Evolutionary conservation across 2,329 filamentous ascomycete species (phyloP).

Genomic region (Sporothrix mexicana): DNA sequence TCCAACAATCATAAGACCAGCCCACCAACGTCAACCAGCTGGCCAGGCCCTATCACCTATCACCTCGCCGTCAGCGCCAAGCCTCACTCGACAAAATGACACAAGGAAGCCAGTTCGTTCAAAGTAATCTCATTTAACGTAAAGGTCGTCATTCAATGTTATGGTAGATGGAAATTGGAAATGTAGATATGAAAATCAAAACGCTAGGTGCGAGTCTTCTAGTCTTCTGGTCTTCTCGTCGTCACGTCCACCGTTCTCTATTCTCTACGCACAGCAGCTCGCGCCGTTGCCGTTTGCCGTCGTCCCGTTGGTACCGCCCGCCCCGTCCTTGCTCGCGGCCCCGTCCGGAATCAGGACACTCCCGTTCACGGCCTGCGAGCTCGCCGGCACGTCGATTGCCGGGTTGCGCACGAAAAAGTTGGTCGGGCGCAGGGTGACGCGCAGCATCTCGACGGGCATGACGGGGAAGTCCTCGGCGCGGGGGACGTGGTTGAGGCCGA

Average conservation of each 20-base stretch:
- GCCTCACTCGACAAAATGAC: too few species aligned
- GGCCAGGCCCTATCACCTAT: too few species aligned
- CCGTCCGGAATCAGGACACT: constrained; percentile 43
- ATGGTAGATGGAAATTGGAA: too few species aligned
- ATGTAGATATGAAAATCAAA: background rate
- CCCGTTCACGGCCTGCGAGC: constrained; percentile 51
- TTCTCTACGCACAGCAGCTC: constrained; percentile 18
- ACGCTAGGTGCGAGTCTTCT: background rate
- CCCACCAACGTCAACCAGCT: background rate
- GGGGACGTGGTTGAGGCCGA: constrained; percentile 68
- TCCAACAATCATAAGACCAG: background rate
- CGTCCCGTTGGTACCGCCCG: background rate
- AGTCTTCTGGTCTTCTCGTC: background rate
- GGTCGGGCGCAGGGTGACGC: constrained; percentile 57
- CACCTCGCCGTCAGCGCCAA: too few species aligned
- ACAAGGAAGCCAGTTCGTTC: too few species aligned
- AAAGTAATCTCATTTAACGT: background rate
- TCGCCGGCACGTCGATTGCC: constrained; percentile 56
- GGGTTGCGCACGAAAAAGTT: constrained; percentile 62
- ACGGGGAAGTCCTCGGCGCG: constrained; percentile 68
- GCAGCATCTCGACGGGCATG: constrained; percentile 58
- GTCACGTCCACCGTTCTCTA: too few species aligned
- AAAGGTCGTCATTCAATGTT: background rate
- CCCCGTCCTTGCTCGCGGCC: background rate
- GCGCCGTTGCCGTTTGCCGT: constrained; percentile 15